phyloP scores from a whole-genome alignment of 805 yeast genomes.

The Yamadazyma scolyti region DNA sequence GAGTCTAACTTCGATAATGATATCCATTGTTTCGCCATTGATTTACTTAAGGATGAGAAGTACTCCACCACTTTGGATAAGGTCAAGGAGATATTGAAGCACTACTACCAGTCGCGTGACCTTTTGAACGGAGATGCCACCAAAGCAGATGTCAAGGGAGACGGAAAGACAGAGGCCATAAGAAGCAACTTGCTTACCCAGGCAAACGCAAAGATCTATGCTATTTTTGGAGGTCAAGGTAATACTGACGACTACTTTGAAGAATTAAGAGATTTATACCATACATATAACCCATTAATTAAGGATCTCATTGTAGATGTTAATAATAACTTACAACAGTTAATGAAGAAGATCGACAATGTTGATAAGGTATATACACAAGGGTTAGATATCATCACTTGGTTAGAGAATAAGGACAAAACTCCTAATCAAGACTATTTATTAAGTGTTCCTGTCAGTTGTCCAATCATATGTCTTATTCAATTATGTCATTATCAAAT shows the following conservation, averaged over 20 bases:
- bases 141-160: background rate
- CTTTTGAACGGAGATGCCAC: conserved; percentile 2
- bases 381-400: conserved; percentile 82
- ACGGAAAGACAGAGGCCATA: too few species aligned
- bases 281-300: conserved; percentile 71
- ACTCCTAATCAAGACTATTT: conserved; percentile 90
- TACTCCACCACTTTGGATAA: conserved; percentile 68
- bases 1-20: conserved; percentile 69
- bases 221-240: conserved; percentile 99
- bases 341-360: conserved; percentile 69
- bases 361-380: conserved; percentile 88
- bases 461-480: conserved; percentile 96
- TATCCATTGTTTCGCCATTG: conserved; percentile 85
- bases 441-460: conserved; percentile 86
- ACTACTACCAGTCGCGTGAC: conserved; percentile 55
- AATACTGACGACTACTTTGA: conserved; percentile 96
- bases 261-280: conserved; percentile 84
- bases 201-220: conserved; percentile 58
- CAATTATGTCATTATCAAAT: conserved; percentile 92
- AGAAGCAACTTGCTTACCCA: conserved; percentile 5
- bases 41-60: conserved; percentile 48
- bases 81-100: conserved; percentile 68
- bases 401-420: conserved; percentile 82
- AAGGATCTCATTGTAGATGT: conserved; percentile 65
- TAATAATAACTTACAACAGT: conserved; percentile 61